phyloP scores from a whole-genome alignment of 148 eudicot species.

The Nyssa sinensis region DNA sequence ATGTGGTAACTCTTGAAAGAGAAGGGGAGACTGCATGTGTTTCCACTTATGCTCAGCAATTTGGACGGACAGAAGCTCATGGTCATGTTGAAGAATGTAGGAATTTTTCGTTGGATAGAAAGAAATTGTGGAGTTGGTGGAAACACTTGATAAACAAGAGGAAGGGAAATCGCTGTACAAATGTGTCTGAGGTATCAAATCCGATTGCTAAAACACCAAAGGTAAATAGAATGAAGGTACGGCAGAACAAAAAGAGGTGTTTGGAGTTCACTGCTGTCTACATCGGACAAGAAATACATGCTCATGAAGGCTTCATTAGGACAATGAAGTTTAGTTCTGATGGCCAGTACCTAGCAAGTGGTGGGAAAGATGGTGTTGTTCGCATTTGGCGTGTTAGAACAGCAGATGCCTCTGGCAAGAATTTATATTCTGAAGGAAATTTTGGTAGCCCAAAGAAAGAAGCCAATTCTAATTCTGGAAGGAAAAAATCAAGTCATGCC shows the following conservation, averaged over 20 bases:
- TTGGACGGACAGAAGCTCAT: not conserved
- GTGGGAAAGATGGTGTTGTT: slow-evolving; percentile 79
- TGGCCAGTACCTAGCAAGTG: slow-evolving; percentile 78
- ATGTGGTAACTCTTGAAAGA: not conserved
- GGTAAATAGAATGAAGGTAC: slow-evolving; percentile 34
- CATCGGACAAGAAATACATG: slow-evolving; percentile 59
- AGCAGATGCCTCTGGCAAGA: slow-evolving; percentile 25
- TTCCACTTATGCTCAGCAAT: not conserved
- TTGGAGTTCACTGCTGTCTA: slow-evolving; percentile 60
- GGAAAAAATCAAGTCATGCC: slow-evolving; percentile 27
- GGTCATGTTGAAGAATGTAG: slow-evolving; percentile 9
- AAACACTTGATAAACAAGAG: slow-evolving; percentile 34
- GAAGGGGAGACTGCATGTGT: not conserved
- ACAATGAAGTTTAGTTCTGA: slow-evolving; percentile 84
- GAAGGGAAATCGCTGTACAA: slow-evolving; percentile 14
- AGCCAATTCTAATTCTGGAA: slow-evolving; percentile 14
- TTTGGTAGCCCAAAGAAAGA: slow-evolving; percentile 1
- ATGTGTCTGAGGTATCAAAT: slow-evolving; percentile 15
- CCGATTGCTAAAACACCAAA: not conserved
- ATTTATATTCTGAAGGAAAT: slow-evolving; percentile 5
- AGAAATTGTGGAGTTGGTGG: slow-evolving; percentile 52
- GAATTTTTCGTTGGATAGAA: slow-evolving; percentile 16
- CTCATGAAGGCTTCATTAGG: slow-evolving; percentile 72
- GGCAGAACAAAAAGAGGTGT: slow-evolving; percentile 40
- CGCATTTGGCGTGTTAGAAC: slow-evolving; percentile 60